These are phyloP conservation scores for Phytophthora kernoviae DNA, from an alignment of 352 stramenopile genomes.

Conservation along the genomic window DNA sequence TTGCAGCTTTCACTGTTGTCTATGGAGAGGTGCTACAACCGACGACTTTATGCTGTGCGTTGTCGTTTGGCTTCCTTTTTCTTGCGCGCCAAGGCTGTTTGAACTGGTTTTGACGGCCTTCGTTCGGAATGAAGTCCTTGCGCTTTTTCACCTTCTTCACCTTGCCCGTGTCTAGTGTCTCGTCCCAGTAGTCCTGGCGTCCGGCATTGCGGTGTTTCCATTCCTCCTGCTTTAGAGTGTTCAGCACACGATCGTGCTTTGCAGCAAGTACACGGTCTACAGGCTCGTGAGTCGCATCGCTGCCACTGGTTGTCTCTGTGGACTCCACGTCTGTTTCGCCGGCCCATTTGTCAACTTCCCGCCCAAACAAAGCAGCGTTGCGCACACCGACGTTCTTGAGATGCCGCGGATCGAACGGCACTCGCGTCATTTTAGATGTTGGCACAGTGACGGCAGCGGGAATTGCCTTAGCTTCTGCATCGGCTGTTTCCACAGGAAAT, in stretches of 20 bases:
- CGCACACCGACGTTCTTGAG: conserved; percentile 68
- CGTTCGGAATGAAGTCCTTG: conserved; percentile 81
- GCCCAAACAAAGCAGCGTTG: conserved; percentile 65
- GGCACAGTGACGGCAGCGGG: conserved; percentile 1
- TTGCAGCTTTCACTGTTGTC: conserved; percentile 10
- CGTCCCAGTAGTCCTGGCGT: conserved; percentile 80
- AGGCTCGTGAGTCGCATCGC: conserved; percentile 30
- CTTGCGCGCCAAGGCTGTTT: conserved; percentile 61
- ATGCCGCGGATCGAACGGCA: conserved; percentile 62
- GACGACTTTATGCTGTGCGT: conserved; percentile 18
- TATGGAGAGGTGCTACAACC: conserved; percentile 16
- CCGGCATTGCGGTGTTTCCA: conserved; percentile 70
- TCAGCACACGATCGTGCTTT: conserved; percentile 73
- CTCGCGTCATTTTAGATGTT: conserved; percentile 6
- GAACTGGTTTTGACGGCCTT: conserved; percentile 79
- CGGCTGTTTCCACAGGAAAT: conserved; percentile 10
- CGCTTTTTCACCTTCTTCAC: conserved; percentile 86
- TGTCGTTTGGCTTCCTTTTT: conserved; percentile 53
- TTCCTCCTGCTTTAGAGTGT: conserved; percentile 77
- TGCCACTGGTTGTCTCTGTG: conserved; percentile 41
- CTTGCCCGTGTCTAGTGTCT: conserved; percentile 74
- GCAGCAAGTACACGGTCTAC: conserved; percentile 44
- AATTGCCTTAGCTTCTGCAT: conserved; percentile 2
- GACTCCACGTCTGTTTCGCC: conserved; percentile 56
- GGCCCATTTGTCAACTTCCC: conserved; percentile 70